Evolutionary conservation across 2,329 filamentous ascomycete genomes (phyloP).

Genomic region (Hypoxylon sp.): DNA sequence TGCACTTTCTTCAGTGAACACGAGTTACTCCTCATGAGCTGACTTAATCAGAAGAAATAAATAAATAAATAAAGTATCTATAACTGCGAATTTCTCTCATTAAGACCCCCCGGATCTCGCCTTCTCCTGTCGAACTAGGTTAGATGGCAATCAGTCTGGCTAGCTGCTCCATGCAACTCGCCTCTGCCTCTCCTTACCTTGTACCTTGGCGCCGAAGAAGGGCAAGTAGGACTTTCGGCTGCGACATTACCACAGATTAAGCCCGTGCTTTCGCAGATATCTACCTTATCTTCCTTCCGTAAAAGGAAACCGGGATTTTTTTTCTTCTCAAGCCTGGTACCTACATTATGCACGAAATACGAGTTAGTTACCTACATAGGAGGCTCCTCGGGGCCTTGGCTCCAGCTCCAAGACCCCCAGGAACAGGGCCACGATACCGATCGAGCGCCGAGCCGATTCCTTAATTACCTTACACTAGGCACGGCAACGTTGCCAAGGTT

Average conservation of each 20-base stretch:
- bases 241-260: slow-evolving; percentile 5
- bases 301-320: slow-evolving; percentile 26
- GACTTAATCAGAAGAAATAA: neutral
- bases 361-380: neutral
- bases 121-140: neutral
- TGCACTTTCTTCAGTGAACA: neutral
- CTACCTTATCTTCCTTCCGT: slow-evolving; percentile 24
- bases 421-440: slow-evolving; percentile 3
- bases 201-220: neutral
- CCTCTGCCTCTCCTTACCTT: neutral
- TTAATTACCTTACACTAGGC: too few relatives aligned
- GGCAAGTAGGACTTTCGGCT: neutral
- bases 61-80: neutral
- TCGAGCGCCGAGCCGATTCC: slow-evolving; percentile 17
- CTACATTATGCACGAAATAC: too few relatives aligned
- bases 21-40: neutral
- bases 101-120: neutral
- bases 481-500: neutral
- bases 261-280: neutral
- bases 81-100: neutral
- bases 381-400: neutral
- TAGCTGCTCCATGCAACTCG: slow-evolving; percentile 4
- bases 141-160: neutral
- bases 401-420: neutral
- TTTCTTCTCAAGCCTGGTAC: too few relatives aligned